phyloP scores from a whole-genome alignment of 257 asterid species.

The Gardenia jasminoides region DNA sequence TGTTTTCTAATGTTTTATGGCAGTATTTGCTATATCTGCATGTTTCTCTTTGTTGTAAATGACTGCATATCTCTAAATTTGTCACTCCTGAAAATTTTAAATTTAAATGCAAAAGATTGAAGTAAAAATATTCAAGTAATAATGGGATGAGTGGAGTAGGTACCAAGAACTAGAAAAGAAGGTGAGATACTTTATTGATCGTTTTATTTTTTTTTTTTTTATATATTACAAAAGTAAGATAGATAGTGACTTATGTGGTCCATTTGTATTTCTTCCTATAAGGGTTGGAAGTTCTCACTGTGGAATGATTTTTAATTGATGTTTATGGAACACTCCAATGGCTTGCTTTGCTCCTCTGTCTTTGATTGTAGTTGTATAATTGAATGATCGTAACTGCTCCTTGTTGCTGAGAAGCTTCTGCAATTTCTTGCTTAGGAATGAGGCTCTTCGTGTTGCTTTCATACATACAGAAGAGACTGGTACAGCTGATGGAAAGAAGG shows the following conservation, averaged over 20 bases:
- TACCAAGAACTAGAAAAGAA: no score
- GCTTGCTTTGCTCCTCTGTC: not conserved
- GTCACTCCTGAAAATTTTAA: not conserved
- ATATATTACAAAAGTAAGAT: no score
- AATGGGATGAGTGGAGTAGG: not conserved
- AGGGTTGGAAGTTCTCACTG: not conserved
- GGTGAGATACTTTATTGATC: no score
- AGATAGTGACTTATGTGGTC: not conserved
- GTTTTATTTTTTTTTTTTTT: no score
- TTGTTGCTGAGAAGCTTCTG: not conserved
- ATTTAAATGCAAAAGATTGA: not conserved
- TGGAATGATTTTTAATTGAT: not conserved
- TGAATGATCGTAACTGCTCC: not conserved
- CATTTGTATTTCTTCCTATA: not conserved
- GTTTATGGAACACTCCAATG: not conserved
- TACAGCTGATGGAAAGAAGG: slow-evolving; percentile 63
- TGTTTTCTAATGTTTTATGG: no score
- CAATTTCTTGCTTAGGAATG: slow-evolving; percentile 54
- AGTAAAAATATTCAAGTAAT: not conserved
- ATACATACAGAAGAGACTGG: slow-evolving; percentile 79
- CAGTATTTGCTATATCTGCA: no score
- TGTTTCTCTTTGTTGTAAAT: not conserved
- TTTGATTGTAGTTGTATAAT: not conserved
- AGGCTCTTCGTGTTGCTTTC: slow-evolving; percentile 98
- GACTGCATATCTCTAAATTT: not conserved